phyloP scores from a whole-genome alignment of 768 basidiomycete genomes.

The Cystofilobasidium bisporidii region DNA sequence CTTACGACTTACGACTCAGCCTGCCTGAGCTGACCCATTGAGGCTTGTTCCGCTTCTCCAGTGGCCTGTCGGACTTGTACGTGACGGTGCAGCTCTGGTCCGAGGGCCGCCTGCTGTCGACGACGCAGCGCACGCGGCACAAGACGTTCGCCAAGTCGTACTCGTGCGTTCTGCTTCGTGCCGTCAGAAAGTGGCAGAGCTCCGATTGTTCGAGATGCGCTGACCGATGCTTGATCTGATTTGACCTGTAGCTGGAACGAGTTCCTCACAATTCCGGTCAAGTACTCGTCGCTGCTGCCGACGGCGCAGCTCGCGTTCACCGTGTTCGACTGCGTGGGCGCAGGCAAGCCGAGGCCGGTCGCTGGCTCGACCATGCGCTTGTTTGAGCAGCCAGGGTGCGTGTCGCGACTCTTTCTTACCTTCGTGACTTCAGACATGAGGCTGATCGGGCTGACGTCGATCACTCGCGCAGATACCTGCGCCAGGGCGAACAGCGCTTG shows the following conservation, averaged over 20 bases:
- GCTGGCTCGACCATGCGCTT: constrained; percentile 83
- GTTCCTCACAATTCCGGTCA: constrained; percentile 81
- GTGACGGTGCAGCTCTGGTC: constrained; percentile 85
- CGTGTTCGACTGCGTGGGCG: constrained; percentile 87
- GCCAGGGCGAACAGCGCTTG: constrained; percentile 82
- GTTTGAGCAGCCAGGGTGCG: constrained; percentile 70
- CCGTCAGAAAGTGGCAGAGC: neutral
- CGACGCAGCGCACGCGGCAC: constrained; percentile 83
- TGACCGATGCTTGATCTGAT: too few relatives aligned
- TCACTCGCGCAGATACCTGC: constrained; percentile 56
- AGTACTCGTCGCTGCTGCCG: constrained; percentile 84
- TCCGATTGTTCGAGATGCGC: neutral
- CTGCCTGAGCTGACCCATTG: too few relatives aligned
- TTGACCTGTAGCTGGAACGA: constrained; percentile 99
- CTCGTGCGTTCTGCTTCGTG: constrained; percentile 44
- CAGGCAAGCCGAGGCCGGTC: constrained; percentile 66
- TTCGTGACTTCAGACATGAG: neutral
- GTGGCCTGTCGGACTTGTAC: constrained; percentile 82
- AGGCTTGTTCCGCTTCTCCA: constrained; percentile 43
- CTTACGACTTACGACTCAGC: neutral
- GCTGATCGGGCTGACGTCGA: too few relatives aligned
- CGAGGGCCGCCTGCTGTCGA: constrained; percentile 85
- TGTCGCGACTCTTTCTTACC: neutral
- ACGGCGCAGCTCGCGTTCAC: constrained; percentile 85
- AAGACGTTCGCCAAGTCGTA: constrained; percentile 80